Conservation (phyloP, 2,329 filamentous ascomycete genomes). For the Colletotrichum neosansevieriae region DNA sequence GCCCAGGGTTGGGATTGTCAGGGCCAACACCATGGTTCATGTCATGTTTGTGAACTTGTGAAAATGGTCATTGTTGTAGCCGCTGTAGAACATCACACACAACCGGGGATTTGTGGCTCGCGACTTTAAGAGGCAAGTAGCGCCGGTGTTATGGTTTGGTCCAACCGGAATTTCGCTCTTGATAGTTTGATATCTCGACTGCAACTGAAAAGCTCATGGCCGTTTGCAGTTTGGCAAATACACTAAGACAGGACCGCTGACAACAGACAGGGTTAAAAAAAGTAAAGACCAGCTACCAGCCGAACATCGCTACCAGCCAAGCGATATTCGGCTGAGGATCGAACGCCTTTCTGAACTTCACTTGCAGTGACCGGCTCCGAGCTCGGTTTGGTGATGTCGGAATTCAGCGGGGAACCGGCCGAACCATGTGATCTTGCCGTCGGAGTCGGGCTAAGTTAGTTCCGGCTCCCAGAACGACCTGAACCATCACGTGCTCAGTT, state of each 20-base stretch:
- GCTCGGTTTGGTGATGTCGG: neutral
- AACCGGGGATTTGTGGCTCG: slow-evolving; percentile 55
- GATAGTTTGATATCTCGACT: neutral
- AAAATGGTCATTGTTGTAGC: slow-evolving; percentile 59
- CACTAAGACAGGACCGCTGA: too few relatives aligned
- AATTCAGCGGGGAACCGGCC: neutral
- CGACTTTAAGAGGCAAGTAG: slow-evolving; percentile 55
- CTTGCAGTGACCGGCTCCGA: neutral
- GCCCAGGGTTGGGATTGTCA: slow-evolving; percentile 43
- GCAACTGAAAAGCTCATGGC: too few relatives aligned
- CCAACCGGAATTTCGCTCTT: slow-evolving; percentile 24
- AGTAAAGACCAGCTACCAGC: too few relatives aligned
- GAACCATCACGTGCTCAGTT: slow-evolving; percentile 27
- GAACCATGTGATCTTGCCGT: neutral
- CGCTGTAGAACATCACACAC: slow-evolving; percentile 63
- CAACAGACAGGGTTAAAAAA: too few relatives aligned
- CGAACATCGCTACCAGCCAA: too few relatives aligned
- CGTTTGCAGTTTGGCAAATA: too few relatives aligned
- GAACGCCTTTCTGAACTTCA: neutral
- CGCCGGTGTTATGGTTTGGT: slow-evolving; percentile 53
- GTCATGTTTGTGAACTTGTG: slow-evolving; percentile 61
- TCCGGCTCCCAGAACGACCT: neutral
- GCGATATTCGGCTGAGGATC: too few relatives aligned
- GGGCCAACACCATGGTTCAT: slow-evolving; percentile 48
- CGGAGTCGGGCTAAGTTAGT: slow-evolving; percentile 14